Evolutionary conservation across 106 monocot species (phyloP), one percentile per base, ranked within the genome.

Genomic region (Apostasia shenzhenica): DNA sequence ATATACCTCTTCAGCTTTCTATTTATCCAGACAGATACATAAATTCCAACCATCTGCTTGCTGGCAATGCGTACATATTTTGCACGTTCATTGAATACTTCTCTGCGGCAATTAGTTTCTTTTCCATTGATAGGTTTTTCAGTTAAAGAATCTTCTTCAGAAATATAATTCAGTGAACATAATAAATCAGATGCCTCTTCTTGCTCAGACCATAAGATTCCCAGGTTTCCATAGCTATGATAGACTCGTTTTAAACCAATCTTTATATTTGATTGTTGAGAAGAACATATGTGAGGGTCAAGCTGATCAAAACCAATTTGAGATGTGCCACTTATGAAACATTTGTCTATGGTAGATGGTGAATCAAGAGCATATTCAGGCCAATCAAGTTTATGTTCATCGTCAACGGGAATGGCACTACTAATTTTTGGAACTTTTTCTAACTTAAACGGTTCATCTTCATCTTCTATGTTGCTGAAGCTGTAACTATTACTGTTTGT

Each of bases 31-130:
- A 92, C 71, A 7, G 92, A 85, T 45, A 92, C 72, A 56, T 83
- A 88, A 68, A 92, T 77, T 39, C 92, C 92, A 8, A 92, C 92
- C 92, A 92, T 92, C 76, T 92, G 92, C 59, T 88, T 92, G 70
- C 85, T 80, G 38, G 77, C 81, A 70, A 92, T 74, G 41, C 80
- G 85, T 5, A 81, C 78, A 58, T 76, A 92, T 72, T 69, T 79
- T 40, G 70, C 48, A 53, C 63, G 59, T 2, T 63, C 39, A 9
- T 70, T 81, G 11, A 63, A 66, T 26, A 41, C 48, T 59, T 70
- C 46, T 54, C 41, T 58, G 5, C 39, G 59, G 45, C 3, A 51
- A 56, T 41, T 57, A 51, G 41, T 55, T 13, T 82, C 81, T 48
- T 68, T 61, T 64, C 48, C 79, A 42, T 59, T 38, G 3, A 54